Evolutionary conservation across 75 land plant species (phyloP).

Genomic region (Larix kaempferi): DNA sequence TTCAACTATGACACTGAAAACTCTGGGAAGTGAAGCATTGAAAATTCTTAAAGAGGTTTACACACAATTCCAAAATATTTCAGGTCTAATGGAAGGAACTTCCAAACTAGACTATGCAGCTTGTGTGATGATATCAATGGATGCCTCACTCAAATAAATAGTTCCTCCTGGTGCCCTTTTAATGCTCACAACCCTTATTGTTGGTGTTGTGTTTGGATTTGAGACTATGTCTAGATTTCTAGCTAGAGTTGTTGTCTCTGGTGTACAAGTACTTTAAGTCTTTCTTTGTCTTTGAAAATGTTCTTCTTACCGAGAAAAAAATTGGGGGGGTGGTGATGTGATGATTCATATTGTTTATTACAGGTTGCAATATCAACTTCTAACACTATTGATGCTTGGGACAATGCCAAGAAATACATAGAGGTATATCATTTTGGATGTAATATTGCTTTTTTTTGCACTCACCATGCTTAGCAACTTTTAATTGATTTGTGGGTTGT

Average conservation of each 20-base stretch:
- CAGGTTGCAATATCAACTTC: slow-evolving; percentile 47
- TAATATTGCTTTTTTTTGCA: neutral
- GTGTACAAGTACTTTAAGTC: slow-evolving; percentile 44
- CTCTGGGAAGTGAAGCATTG: neutral
- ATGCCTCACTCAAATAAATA: neutral
- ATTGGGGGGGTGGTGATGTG: neutral
- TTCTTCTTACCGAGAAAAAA: too few relatives aligned
- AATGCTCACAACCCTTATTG: neutral
- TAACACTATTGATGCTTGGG: slow-evolving; percentile 49
- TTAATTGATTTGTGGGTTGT: neutral
- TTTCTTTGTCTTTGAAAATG: neutral
- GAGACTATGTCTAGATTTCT: slow-evolving; percentile 69
- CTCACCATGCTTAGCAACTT: neutral
- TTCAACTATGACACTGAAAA: slow-evolving; percentile 64
- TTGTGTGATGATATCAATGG: neutral
- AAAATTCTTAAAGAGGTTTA: neutral
- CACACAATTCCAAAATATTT: neutral
- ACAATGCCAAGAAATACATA: slow-evolving; percentile 51
- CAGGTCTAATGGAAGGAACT: neutral
- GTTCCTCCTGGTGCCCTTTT: slow-evolving; percentile 2
- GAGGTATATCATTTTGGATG: slow-evolving; percentile 20
- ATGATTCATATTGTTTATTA: neutral
- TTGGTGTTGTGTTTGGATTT: slow-evolving; percentile 57
- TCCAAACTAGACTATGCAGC: neutral
- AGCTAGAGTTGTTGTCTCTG: slow-evolving; percentile 73